phyloP scores from a whole-genome alignment of 495 filamentous ascomycete genomes.

The Penicillium soppii region DNA sequence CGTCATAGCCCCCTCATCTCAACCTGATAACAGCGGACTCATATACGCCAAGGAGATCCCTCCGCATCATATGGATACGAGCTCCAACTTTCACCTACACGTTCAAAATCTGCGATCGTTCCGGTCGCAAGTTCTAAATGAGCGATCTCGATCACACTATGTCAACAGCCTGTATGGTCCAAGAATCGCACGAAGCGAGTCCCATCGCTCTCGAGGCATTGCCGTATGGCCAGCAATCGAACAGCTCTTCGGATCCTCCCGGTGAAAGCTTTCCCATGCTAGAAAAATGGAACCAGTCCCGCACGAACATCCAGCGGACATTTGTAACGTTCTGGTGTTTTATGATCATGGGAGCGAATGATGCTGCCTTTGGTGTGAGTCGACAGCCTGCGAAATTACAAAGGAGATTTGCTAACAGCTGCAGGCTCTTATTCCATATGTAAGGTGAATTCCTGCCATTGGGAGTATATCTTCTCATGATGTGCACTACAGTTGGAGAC shows the following conservation, averaged over 20 bases:
- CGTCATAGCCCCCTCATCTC: neutral
- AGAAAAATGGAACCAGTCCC: slow-evolving; percentile 66
- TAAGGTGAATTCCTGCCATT: slow-evolving; percentile 13
- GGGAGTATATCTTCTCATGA: neutral
- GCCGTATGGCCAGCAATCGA: slow-evolving; percentile 5
- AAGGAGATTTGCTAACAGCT: neutral
- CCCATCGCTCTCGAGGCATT: slow-evolving; percentile 21
- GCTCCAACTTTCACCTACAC: neutral
- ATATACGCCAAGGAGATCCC: neutral
- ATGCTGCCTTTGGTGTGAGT: slow-evolving; percentile 76
- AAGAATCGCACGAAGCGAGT: slow-evolving; percentile 9
- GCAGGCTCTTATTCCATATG: slow-evolving; percentile 63
- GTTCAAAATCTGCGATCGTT: too few relatives aligned
- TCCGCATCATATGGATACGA: neutral
- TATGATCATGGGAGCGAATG: slow-evolving; percentile 77
- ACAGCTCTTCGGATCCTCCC: neutral
- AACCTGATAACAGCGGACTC: neutral
- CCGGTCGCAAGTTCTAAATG: too few relatives aligned
- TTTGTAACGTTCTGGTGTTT: slow-evolving; percentile 71
- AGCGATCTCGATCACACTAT: too few relatives aligned
- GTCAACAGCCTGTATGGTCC: slow-evolving; percentile 12
- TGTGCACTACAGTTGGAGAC: slow-evolving; percentile 51
- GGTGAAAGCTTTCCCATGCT: slow-evolving; percentile 12
- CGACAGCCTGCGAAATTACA: neutral
- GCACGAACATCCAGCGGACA: slow-evolving; percentile 63